Evolutionary conservation across 306 rosid species (phyloP).

Genomic region (Heteromeles arbutifolia): DNA sequence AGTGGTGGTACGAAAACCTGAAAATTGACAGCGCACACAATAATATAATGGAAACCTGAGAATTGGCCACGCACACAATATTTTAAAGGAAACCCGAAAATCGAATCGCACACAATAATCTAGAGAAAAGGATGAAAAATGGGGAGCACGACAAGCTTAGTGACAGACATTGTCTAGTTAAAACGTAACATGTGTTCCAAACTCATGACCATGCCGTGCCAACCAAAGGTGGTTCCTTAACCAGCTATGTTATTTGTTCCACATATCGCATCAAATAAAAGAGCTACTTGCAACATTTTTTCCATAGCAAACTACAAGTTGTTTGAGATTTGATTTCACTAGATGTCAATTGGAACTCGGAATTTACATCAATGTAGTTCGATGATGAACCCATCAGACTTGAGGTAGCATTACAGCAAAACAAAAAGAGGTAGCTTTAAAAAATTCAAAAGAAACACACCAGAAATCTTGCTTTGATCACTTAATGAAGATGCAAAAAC

Average conservation of each 20-base stretch:
- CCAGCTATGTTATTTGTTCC: neutral
- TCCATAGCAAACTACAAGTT: neutral
- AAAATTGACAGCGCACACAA: too few relatives aligned
- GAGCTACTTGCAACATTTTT: too few relatives aligned
- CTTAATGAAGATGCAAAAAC: neutral
- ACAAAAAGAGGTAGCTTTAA: neutral
- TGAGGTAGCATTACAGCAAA: neutral
- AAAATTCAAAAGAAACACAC: neutral
- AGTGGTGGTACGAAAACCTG: too few relatives aligned
- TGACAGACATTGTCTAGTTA: too few relatives aligned
- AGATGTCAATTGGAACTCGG: neutral
- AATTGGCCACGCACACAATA: too few relatives aligned
- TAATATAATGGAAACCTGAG: too few relatives aligned
- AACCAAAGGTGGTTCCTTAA: neutral
- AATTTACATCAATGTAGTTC: neutral
- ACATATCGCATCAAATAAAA: neutral
- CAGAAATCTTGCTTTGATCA: neutral
- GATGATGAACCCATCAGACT: neutral
- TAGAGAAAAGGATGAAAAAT: too few relatives aligned
- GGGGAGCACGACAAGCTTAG: too few relatives aligned
- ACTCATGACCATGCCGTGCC: too few relatives aligned
- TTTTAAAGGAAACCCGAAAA: too few relatives aligned
- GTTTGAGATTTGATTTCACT: neutral
- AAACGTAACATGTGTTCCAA: too few relatives aligned
- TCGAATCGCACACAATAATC: too few relatives aligned